Percentiles rank a stretch among this genome's conserved stretches.
These are phyloP conservation scores for Schizosaccharomyces versatilis DNA, from an alignment of 1,139 yeast species.

Conservation along the genomic window DNA sequence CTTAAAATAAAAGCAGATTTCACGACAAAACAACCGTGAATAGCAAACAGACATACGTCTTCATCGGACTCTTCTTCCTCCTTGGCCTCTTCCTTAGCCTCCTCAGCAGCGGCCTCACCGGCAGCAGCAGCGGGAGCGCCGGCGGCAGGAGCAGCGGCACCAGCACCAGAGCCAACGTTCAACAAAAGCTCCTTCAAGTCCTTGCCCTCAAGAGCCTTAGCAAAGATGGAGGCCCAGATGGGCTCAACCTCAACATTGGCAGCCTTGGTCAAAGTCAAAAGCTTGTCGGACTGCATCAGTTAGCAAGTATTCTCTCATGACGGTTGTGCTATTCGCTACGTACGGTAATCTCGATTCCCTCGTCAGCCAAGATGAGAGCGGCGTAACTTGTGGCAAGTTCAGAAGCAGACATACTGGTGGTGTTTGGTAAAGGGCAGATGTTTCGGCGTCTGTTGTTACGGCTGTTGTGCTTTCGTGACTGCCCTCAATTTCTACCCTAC, in stretches of 20 bases:
- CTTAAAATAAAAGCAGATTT: neutral
- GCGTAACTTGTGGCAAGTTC: slow-evolving; percentile 8
- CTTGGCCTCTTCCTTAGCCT: slow-evolving; percentile 18
- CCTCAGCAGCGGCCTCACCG: slow-evolving; percentile 36
- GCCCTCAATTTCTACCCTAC: neutral
- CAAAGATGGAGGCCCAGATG: slow-evolving; percentile 73
- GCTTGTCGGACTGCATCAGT: slow-evolving; percentile 41
- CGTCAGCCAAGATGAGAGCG: slow-evolving; percentile 10
- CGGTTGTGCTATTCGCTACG: neutral
- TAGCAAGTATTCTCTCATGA: neutral
- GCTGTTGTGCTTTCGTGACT: slow-evolving; percentile 1
- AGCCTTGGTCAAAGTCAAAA: slow-evolving; percentile 61
- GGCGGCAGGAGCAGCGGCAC: slow-evolving; percentile 35
- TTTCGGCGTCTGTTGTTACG: neutral
- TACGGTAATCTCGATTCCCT: slow-evolving; percentile 5
- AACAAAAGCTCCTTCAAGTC: slow-evolving; percentile 76
- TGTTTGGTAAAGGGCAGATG: slow-evolving; percentile 1
- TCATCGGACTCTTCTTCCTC: slow-evolving; percentile 49
- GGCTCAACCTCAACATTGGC: slow-evolving; percentile 75
- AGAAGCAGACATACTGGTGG: slow-evolving; percentile 4
- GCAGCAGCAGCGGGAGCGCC: slow-evolving; percentile 28
- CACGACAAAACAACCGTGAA: neutral
- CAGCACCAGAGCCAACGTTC: slow-evolving; percentile 55
- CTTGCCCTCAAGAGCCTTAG: slow-evolving; percentile 94
- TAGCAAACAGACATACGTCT: slow-evolving; percentile 37